Evolutionary conservation across 805 yeast species (phyloP).

Genomic region (Starmerella vitae): DNA sequence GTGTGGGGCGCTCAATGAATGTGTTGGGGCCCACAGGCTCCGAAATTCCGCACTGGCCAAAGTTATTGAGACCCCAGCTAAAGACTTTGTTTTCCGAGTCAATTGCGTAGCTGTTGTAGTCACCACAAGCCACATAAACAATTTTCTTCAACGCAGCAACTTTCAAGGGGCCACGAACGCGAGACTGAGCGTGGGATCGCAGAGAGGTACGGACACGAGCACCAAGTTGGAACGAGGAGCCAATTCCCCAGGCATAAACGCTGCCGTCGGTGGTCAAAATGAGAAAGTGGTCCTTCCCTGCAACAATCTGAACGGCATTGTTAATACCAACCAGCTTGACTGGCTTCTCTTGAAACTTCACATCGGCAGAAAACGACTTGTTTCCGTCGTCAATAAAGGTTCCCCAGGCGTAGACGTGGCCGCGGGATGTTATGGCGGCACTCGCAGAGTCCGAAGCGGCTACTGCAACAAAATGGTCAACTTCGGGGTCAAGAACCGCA

Average conservation of each 20-base stretch:
- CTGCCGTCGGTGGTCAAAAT: conserved; percentile 74
- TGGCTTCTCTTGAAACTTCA: conserved; percentile 55
- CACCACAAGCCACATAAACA: conserved; percentile 79
- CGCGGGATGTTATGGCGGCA: conserved; percentile 62
- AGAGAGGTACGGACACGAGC: conserved; percentile 41
- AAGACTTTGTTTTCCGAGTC: conserved; percentile 54
- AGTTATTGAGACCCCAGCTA: conserved; percentile 95
- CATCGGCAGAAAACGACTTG: conserved; percentile 61
- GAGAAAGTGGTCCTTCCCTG: conserved; percentile 85
- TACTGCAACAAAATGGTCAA: conserved; percentile 50
- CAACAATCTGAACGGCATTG: conserved; percentile 67
- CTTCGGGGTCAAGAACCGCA: conserved; percentile 40
- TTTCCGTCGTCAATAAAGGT: conserved; percentile 79
- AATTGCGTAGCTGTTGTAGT: conserved; percentile 89
- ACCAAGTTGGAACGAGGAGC: conserved; percentile 86
- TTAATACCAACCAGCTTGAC: conserved; percentile 44
- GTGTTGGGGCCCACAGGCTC: conserved; percentile 48
- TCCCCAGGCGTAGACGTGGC: conserved; percentile 96
- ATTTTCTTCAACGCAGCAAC: conserved; percentile 68
- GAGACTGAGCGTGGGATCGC: conserved; percentile 18
- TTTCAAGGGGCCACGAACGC: conserved; percentile 53
- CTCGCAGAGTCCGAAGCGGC: conserved; percentile 90
- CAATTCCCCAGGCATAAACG: conserved; percentile 96
- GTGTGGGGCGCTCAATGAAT: conserved; percentile 61
- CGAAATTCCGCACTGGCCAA: conserved; percentile 85